Evolutionary conservation across 2,329 filamentous ascomycete species (phyloP).

Genomic region (Nannizziopsis arthrosporioides): DNA sequence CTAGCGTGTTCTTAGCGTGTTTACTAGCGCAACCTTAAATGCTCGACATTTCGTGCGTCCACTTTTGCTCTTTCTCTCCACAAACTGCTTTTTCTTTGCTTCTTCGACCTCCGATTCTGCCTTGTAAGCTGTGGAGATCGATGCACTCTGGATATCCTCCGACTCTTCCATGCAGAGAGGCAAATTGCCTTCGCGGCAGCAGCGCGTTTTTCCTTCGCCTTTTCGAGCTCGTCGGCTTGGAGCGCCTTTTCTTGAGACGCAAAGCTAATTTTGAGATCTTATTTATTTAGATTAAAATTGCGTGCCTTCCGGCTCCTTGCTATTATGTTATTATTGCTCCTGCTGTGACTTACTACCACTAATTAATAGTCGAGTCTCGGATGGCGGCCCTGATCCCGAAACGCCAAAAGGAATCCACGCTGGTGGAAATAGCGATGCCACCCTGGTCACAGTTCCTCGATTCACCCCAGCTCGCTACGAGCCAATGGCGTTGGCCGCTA

Average conservation of each 20-base stretch:
- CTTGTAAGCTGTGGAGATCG: conserved; percentile 2
- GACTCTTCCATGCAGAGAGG: not conserved
- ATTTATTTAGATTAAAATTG: too few species aligned
- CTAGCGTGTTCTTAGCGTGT: not conserved
- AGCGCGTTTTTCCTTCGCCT: too few species aligned
- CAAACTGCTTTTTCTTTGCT: not conserved
- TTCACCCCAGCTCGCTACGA: not conserved
- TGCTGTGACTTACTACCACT: too few species aligned
- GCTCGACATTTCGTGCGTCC: not conserved
- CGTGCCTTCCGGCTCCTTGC: too few species aligned
- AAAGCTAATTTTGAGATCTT: too few species aligned
- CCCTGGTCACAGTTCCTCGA: not conserved
- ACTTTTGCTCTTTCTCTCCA: conserved; percentile 1
- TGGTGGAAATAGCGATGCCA: not conserved
- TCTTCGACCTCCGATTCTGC: conserved; percentile 2
- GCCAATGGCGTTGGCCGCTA: conserved; percentile 2
- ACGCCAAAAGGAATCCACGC: conserved; percentile 1
- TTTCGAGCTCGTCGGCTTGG: too few species aligned
- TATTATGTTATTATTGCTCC: too few species aligned
- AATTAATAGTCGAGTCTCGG: too few species aligned
- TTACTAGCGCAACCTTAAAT: conserved; percentile 6
- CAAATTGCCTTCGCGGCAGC: not conserved
- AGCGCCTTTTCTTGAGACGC: too few species aligned
- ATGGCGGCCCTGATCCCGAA: not conserved
- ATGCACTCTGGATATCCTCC: not conserved